These are phyloP conservation scores for Saccharum spontaneum DNA, from an alignment of 176 grass and related monocot species.

Conservation along the genomic window DNA sequence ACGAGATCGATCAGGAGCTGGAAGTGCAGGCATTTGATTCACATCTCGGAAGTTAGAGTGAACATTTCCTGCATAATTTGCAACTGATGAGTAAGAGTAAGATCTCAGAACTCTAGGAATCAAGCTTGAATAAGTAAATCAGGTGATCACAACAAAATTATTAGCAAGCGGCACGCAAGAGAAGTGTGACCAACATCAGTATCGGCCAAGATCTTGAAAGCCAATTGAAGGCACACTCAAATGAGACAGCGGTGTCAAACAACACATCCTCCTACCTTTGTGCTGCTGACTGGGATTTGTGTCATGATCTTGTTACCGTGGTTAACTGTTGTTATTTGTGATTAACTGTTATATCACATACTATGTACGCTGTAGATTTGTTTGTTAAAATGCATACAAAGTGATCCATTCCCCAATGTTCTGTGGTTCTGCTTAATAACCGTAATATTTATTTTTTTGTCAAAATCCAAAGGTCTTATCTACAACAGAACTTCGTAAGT, in stretches of 20 bases:
- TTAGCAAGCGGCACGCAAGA: not conserved
- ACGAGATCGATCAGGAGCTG: constrained; percentile 31
- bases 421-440: not conserved
- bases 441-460: not conserved
- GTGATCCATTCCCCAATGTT: not conserved
- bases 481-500: not conserved
- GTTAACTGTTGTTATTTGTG: not conserved
- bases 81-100: not conserved
- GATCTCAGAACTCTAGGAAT: constrained; percentile 18
- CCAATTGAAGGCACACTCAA: not conserved
- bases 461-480: not conserved
- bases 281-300: not conserved
- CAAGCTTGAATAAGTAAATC: constrained; percentile 8
- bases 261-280: not conserved
- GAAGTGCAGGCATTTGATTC: constrained; percentile 35
- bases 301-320: not conserved
- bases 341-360: not conserved
- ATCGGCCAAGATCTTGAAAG: not conserved
- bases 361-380: not conserved
- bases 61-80: constrained; percentile 27
- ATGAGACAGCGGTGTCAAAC: not conserved
- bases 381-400: not conserved
- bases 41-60: not conserved
- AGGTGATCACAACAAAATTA: not conserved
- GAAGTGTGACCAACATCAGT: not conserved